Evolutionary conservation across 176 grass and related monocot species (phyloP), one percentile per base, ranked within the genome.

Genomic region (Ensete glaucum): DNA sequence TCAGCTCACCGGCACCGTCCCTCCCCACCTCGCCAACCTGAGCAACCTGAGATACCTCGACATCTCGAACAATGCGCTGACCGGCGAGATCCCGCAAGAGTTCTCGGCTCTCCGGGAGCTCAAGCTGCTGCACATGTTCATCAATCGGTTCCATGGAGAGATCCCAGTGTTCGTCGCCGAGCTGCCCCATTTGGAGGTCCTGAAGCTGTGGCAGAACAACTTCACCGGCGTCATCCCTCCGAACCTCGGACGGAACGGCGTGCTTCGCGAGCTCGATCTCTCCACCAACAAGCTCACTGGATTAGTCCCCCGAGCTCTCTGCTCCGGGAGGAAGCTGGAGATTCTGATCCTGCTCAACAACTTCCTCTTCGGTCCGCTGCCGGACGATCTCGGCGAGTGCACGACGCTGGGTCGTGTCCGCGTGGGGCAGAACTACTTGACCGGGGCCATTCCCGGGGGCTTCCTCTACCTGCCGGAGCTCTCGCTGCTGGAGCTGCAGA

Each of bases 151-250:
- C 62, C 81, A 85, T 73, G 85, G 93, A 0, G 85, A 82, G 76
- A 92, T 96, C 71, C 93, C 93, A 0, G 78, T 74, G 14, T 90
- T 96, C 77, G 14, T 92, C 65, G 89, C 85, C 9, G 85, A 92
- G 4, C 54, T 96, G 70, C 89, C 87, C n/a, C 86, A 23, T 73
- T 85, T 96, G 71, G 93, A 96, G 73, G 93, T 96, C 22, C 81
- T 96, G 23, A 90, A 96, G 80, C 13, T 96, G 62, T 96, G 93
- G 93, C 89, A 96, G 67, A 96, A 96, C 80, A 96, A 96, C 78
- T 90, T 96, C 74, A 96, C 93, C 0, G 93, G 89, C 56, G 69
- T 75, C 10, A 83, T 96, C 16, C 93, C 93, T 9, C 16, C 72
- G 9, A 67, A 69, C 15, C 87, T 96, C 53, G 93, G 93, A 62